These are phyloP conservation scores for Hypoxylon sp. DNA, from an alignment of 2,329 filamentous ascomycete species.

Conservation along the genomic window DNA sequence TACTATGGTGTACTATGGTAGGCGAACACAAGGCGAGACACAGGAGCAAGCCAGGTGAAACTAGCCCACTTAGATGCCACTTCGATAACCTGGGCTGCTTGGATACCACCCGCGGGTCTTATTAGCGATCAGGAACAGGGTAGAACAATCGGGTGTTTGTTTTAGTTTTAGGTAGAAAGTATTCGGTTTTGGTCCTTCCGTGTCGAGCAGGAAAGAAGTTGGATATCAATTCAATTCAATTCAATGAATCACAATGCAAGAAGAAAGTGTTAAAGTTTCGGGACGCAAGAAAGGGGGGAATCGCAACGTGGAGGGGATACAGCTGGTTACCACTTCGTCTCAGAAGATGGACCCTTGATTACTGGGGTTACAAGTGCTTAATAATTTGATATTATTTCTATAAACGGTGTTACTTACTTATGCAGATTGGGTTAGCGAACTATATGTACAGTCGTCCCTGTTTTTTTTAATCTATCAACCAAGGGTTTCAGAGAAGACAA, in stretches of 20 bases:
- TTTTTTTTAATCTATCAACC: no score
- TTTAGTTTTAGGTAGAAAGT: constrained; percentile 7
- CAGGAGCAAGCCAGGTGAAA: constrained; percentile 32
- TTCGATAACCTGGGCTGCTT: neutral
- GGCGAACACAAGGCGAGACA: constrained; percentile 31
- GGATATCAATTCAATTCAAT: constrained; percentile 11
- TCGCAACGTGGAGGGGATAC: constrained; percentile 28
- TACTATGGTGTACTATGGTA: constrained; percentile 7
- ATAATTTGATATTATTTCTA: no score
- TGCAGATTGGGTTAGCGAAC: no score
- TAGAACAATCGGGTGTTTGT: constrained; percentile 1
- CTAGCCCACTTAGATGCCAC: constrained; percentile 26
- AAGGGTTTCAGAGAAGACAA: no score
- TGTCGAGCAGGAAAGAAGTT: neutral
- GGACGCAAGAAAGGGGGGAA: constrained; percentile 25
- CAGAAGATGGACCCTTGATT: constrained; percentile 11
- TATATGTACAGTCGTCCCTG: no score
- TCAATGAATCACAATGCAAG: constrained; percentile 16
- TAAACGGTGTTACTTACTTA: no score
- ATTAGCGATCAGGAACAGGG: constrained; percentile 13
- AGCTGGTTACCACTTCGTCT: neutral
- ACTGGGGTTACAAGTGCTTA: no score
- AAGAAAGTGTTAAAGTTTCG: constrained; percentile 22
- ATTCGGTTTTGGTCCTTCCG: no score
- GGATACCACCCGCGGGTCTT: constrained; percentile 13